Evolutionary conservation across 108 stramenopile species (phyloP), one percentile per base, ranked within the genome.

Genomic region (Nitzschia sp.): DNA sequence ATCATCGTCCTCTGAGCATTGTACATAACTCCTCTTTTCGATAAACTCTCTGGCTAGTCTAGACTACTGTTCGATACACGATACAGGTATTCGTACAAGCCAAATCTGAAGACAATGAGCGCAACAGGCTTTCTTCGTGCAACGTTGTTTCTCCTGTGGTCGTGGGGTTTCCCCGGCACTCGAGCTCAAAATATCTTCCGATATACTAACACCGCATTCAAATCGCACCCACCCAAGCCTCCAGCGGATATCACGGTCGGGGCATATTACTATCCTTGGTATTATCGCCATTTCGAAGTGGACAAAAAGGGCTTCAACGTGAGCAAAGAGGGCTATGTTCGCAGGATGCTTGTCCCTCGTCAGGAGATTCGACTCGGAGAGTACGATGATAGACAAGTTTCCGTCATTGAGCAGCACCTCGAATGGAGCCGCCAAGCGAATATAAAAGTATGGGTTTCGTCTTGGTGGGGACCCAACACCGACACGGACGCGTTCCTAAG

Each of bases 241-340:
- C 61, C 36, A 15, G 61, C 22, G 16, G 13, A 56, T 56, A 26
- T 52, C 3, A 66, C 65, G 1, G 53, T 72, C 6, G 76, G 76
- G 1, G 76, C 53, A 0, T 77, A 78, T 38, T 78, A 78, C 31
- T 78, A 78, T 45, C 72, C 77, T 21, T 78, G 77, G 77, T 38
- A 69, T 38, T 52, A 33, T 38, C 29, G 60, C 45, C 58, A 78
- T n/a, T n/a, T n/a, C n/a, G n/a, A n/a, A n/a, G n/a, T n/a, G n/a
- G n/a, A n/a, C n/a, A n/a, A n/a, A n/a, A n/a, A n/a, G n/a, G n/a
- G n/a, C 45, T 78, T 78, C 32, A 67, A 78, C 63, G 21, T 35
- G 50, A 59, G 56, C 17, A 25, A 2, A 25, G 21, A 52, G 19
- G 60, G 65, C 17, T 78, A 73, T 58, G 6, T 78, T 15, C 57